Evolutionary conservation across 2,329 filamentous ascomycete species (phyloP).

Genomic region (Nothomitra cinnamomea): DNA sequence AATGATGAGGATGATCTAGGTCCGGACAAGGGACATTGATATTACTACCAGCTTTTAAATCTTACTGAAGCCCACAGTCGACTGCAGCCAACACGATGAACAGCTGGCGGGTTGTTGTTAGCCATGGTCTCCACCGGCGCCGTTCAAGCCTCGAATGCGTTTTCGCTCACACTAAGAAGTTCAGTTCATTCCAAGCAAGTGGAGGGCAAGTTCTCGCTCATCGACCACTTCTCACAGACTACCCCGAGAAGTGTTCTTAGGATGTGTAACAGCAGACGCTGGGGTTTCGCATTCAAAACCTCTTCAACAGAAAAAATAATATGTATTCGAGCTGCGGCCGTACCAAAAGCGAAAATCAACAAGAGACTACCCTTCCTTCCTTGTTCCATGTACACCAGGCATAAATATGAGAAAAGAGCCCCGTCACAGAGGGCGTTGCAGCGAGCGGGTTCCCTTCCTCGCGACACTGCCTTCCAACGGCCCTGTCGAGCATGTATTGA

Average conservation of each 20-base stretch:
- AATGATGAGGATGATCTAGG: not conserved
- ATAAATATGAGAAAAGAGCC: too few species aligned
- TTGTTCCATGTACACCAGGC: too few species aligned
- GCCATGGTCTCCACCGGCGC: slow-evolving; percentile 1
- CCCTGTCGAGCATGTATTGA: not conserved
- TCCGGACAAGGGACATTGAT: not conserved
- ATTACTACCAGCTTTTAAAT: not conserved
- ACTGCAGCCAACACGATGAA: slow-evolving; percentile 1
- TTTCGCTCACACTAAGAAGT: slow-evolving; percentile 3
- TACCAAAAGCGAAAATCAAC: too few species aligned
- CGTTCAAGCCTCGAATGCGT: not conserved
- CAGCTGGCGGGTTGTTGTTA: slow-evolving; percentile 4
- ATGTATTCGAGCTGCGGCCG: too few species aligned
- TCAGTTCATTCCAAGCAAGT: slow-evolving; percentile 1
- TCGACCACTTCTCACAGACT: not conserved
- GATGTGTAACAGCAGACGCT: not conserved
- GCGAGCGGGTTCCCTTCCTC: not conserved
- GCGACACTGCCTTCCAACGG: not conserved
- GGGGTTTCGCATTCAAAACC: not conserved
- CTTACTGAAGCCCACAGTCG: not conserved
- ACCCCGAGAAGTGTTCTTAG: not conserved
- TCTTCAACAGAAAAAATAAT: not conserved
- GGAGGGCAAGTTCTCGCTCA: not conserved
- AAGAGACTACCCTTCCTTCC: too few species aligned
- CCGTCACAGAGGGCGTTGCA: too few species aligned